phyloP scores from a whole-genome alignment of 306 rosid genomes.

The Sicyos baderoa region DNA sequence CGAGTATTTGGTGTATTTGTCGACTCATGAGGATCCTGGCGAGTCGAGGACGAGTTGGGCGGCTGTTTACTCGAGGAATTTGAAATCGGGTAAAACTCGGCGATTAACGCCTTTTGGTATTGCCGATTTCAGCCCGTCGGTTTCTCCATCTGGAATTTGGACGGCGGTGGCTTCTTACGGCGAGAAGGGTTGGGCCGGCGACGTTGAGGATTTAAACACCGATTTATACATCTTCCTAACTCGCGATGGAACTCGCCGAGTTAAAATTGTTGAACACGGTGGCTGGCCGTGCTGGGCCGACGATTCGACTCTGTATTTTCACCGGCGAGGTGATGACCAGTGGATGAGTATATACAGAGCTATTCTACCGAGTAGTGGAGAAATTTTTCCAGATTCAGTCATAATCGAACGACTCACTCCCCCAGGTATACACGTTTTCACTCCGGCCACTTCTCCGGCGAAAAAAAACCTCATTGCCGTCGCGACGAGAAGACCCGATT shows the following conservation, averaged over 20 bases:
- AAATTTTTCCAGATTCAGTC: slow-evolving; percentile 35
- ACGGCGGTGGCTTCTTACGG: slow-evolving; percentile 89
- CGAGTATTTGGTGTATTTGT: slow-evolving; percentile 44
- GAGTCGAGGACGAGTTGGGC: slow-evolving; percentile 58
- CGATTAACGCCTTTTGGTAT: slow-evolving; percentile 60
- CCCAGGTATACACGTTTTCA: slow-evolving; percentile 77
- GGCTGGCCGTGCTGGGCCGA: slow-evolving; percentile 90
- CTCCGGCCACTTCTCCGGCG: slow-evolving; percentile 65
- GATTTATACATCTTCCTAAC: slow-evolving; percentile 62
- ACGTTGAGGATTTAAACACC: slow-evolving; percentile 68
- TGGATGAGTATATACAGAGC: slow-evolving; percentile 85
- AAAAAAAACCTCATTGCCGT: slow-evolving; percentile 67
- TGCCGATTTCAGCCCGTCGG: slow-evolving; percentile 77
- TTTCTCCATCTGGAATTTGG: slow-evolving; percentile 67
- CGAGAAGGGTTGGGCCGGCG: slow-evolving; percentile 57
- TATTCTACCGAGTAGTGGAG: slow-evolving; percentile 34
- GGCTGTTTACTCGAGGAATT: slow-evolving; percentile 67
- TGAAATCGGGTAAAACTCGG: slow-evolving; percentile 47
- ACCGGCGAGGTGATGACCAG: slow-evolving; percentile 57
- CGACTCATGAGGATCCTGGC: slow-evolving; percentile 62
- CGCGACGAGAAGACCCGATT: slow-evolving; percentile 59
- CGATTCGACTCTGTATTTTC: slow-evolving; percentile 66
- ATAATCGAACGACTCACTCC: slow-evolving; percentile 62
- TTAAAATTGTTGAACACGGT: slow-evolving; percentile 65
- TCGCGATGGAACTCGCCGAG: slow-evolving; percentile 55